These are phyloP conservation scores for Entomortierella beljakovae DNA, from an alignment of 192 early-diverging fungal genomes.

Conservation along the genomic window DNA sequence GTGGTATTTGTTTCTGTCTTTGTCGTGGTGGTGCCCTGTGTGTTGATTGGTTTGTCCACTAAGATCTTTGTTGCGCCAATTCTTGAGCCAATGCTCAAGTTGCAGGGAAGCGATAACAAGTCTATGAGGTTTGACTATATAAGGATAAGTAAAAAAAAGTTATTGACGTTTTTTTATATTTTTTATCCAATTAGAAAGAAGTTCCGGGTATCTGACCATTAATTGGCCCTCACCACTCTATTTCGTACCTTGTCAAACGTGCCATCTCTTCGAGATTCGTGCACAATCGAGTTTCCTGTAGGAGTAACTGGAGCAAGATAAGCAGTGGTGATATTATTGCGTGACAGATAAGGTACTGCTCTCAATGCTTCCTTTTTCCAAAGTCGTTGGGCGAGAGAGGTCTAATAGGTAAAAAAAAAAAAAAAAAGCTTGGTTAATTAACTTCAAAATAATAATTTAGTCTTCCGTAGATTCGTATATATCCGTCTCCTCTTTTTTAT, in stretches of 20 bases:
- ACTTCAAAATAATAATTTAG: no score
- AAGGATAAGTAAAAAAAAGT: constrained; percentile 1
- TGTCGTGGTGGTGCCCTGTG: background rate
- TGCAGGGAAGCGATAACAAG: constrained; percentile 9
- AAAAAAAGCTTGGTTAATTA: no score
- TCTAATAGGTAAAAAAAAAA: background rate
- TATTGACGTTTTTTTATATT: no score
- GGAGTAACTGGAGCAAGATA: background rate
- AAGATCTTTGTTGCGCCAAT: constrained; percentile 34
- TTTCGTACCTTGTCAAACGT: constrained; percentile 4
- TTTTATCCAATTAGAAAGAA: no score
- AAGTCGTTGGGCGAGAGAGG: constrained; percentile 20
- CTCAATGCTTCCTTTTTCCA: constrained; percentile 31
- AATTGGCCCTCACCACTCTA: background rate
- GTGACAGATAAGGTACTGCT: constrained; percentile 11
- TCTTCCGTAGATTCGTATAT: no score
- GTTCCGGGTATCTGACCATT: background rate
- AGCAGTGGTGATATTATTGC: background rate
- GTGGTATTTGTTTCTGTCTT: no score
- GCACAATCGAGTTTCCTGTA: no score
- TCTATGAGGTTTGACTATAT: constrained; percentile 18
- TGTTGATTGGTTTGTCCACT: constrained; percentile 19
- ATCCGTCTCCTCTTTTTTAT: no score
- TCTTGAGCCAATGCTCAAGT: constrained; percentile 20
- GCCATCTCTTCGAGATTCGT: background rate